phyloP scores from a whole-genome alignment of 148 eudicot species.

The Vaccinium darrowii region DNA sequence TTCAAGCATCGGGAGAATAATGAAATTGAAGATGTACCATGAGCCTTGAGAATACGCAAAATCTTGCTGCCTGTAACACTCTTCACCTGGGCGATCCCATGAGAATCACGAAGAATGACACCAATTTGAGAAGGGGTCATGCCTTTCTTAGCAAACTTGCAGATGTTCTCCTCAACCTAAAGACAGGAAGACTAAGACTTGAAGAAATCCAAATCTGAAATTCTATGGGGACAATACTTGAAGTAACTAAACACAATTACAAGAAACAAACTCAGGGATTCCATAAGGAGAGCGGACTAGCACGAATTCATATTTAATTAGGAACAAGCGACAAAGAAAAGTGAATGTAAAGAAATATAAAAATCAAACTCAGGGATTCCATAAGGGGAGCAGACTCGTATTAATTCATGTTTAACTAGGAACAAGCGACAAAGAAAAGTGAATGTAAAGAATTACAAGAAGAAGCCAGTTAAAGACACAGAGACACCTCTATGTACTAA shows the following conservation, averaged over 20 bases:
- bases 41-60: conserved; percentile 44
- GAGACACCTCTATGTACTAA: not conserved
- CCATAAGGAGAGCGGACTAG: not conserved
- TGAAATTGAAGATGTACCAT: conserved; percentile 19
- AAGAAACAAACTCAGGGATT: not conserved
- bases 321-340: not conserved
- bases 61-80: conserved; percentile 35
- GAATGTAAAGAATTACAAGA: not conserved
- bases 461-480: not conserved
- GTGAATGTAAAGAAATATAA: not conserved
- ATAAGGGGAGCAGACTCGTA: not conserved
- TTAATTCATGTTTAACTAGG: not conserved
- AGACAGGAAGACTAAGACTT: not conserved
- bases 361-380: not conserved
- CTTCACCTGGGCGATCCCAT: conserved; percentile 37
- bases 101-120: conserved; percentile 39
- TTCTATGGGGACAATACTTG: not conserved
- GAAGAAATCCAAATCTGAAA: not conserved
- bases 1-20: not conserved
- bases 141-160: conserved; percentile 35
- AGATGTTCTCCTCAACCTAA: conserved; percentile 38
- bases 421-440: not conserved
- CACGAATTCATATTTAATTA: too few relatives aligned
- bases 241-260: not conserved
- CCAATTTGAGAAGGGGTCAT: conserved; percentile 38